Evolutionary conservation across 2,329 filamentous ascomycete genomes (phyloP).

Genomic region (Calonectria hawksworthii): DNA sequence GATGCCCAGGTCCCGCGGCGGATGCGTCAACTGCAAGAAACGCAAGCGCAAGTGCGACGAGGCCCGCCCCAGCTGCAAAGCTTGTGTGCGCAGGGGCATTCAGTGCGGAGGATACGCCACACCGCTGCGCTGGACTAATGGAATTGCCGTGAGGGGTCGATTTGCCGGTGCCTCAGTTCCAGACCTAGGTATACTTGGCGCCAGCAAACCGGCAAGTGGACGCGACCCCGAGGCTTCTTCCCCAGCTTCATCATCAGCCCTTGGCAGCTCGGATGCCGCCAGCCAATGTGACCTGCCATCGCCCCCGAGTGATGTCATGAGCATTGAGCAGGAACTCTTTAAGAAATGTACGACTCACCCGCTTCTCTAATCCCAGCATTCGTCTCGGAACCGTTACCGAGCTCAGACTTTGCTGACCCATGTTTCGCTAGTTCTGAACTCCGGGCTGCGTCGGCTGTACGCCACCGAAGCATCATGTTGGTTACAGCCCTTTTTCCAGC

Average conservation of each 20-base stretch:
- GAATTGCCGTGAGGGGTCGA: conserved; percentile 41
- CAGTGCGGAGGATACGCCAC: conserved; percentile 41
- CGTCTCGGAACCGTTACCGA: background rate
- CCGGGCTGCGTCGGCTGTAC: conserved; percentile 39
- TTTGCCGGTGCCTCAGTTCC: conserved; percentile 40
- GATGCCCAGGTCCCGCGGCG: conserved; percentile 42
- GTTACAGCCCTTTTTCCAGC: conserved; percentile 40
- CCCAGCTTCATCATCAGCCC: background rate
- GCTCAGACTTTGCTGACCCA: conserved; percentile 9
- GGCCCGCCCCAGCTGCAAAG: conserved; percentile 35
- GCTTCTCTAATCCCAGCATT: background rate
- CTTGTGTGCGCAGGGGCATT: conserved; percentile 38
- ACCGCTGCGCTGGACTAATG: conserved; percentile 42
- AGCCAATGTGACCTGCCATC: conserved; percentile 27
- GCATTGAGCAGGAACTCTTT: conserved; percentile 35
- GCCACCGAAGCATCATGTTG: conserved; percentile 40
- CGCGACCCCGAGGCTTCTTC: background rate
- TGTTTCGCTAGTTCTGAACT: conserved; percentile 32
- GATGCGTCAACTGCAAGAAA: conserved; percentile 44
- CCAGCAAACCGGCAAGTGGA: background rate
- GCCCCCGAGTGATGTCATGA: background rate
- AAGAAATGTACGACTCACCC: conserved; percentile 29
- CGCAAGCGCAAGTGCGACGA: conserved; percentile 46
- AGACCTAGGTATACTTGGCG: conserved; percentile 17
- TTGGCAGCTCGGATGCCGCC: conserved; percentile 27